Conservation (phyloP, 78 protist genomes). For the Protostelium mycophagum region DNA sequence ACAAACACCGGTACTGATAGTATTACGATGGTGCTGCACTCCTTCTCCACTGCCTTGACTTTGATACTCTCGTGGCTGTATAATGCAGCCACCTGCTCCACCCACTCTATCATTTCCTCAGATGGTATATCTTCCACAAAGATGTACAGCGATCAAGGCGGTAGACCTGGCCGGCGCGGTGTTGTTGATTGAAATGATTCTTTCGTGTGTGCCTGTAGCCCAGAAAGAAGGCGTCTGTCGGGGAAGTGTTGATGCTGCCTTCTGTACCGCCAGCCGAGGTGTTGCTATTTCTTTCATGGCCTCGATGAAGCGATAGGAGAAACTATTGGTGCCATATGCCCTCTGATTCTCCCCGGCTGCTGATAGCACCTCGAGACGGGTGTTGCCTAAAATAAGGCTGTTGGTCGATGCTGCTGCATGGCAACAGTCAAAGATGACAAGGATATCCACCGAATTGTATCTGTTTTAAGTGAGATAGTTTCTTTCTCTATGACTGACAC, state of each 20-base stretch:
- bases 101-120: neutral
- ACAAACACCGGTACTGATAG: neutral
- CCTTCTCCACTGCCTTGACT: neutral
- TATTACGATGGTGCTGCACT: neutral
- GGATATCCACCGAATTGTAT: neutral
- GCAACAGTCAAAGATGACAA: neutral
- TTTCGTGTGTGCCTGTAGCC: neutral
- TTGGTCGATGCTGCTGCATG: slow-evolving; percentile 2
- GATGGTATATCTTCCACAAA: neutral
- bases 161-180: neutral
- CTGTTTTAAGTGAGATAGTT: neutral
- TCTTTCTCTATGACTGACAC: neutral
- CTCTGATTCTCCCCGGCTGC: neutral
- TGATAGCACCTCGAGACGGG: slow-evolving; percentile 1
- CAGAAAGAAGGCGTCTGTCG: neutral
- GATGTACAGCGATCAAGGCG: neutral
- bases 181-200: neutral
- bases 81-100: neutral
- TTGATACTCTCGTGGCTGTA: neutral
- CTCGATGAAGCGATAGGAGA: neutral
- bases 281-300: neutral
- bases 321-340: neutral
- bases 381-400: neutral
- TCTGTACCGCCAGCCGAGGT: neutral
- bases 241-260: neutral